Evolutionary conservation across 257 asterid genomes (phyloP).

Genomic region (Plectranthus barbatus): DNA sequence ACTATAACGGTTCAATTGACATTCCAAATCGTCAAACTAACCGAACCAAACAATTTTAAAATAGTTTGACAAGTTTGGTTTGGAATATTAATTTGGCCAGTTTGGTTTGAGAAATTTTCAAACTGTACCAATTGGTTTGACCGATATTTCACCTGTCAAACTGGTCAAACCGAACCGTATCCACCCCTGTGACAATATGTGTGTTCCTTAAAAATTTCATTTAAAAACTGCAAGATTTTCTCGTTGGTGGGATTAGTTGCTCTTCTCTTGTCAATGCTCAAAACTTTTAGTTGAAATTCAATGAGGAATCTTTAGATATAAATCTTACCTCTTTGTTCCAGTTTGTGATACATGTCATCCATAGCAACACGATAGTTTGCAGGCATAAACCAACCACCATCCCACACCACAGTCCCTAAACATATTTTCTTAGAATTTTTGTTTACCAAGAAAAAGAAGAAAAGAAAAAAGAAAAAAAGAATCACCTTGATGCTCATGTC

Average conservation of each 20-base stretch:
- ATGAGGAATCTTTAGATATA: background rate
- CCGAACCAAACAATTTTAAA: too few species aligned
- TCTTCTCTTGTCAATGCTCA: background rate
- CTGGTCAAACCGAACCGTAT: too few species aligned
- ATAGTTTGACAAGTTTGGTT: too few species aligned
- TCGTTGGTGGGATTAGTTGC: background rate
- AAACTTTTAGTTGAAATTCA: background rate
- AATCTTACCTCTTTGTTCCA: constrained; percentile 40
- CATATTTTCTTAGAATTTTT: background rate
- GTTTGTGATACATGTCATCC: constrained; percentile 27
- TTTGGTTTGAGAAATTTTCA: too few species aligned
- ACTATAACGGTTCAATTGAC: too few species aligned
- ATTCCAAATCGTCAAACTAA: too few species aligned
- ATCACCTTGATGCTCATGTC: constrained; percentile 34
- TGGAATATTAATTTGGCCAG: too few species aligned
- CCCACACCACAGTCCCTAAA: constrained; percentile 48
- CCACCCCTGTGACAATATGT: too few species aligned
- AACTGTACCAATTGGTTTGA: too few species aligned
- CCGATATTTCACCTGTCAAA: too few species aligned
- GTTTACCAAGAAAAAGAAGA: background rate
- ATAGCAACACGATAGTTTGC: constrained; percentile 26
- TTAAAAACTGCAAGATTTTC: background rate
- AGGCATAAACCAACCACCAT: constrained; percentile 36
- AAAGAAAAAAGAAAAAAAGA: background rate
- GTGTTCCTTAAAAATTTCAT: background rate